A percentile compares a stretch with the other conserved stretches of the same genome.
Conservation (phyloP, 2,329 filamentous ascomycete genomes). For the Penicillium verrucosum region DNA sequence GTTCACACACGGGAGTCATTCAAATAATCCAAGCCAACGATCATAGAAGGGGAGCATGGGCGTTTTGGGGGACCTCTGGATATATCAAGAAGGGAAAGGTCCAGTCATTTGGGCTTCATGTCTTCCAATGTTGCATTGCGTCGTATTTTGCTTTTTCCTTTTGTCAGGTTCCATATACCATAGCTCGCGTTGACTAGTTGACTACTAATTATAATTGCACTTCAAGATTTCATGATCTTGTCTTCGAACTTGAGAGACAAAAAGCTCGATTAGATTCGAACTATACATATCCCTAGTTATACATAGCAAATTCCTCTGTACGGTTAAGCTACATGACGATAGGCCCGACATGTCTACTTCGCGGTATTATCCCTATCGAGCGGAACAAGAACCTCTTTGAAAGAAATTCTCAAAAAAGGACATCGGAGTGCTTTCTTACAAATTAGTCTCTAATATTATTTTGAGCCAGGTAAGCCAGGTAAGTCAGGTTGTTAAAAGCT, state of each 20-base stretch:
- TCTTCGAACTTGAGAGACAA: too few relatives aligned
- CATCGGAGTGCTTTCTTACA: too few relatives aligned
- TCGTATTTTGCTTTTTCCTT: not conserved
- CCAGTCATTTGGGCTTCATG: not conserved
- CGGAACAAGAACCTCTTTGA: too few relatives aligned
- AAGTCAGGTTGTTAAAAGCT: not conserved
- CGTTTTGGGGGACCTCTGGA: not conserved
- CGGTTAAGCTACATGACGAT: not conserved
- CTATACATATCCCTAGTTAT: not conserved
- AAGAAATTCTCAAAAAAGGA: too few relatives aligned
- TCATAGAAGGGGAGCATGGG: not conserved
- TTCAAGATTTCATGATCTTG: not conserved
- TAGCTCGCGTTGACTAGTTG: slow-evolving; percentile 1
- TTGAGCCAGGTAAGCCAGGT: not conserved
- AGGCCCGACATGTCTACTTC: not conserved
- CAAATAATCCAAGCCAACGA: slow-evolving; percentile 4
- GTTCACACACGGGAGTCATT: slow-evolving; percentile 22
- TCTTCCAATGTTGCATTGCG: not conserved
- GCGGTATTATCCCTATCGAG: not conserved
- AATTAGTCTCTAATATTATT: not conserved
- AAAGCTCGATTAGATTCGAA: not conserved
- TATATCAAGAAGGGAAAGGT: not conserved
- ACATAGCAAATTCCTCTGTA: not conserved
- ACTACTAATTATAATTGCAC: slow-evolving; percentile 1
- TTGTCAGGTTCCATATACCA: not conserved